A percentile compares a stretch with the other conserved stretches of the same genome.
Conservation (phyloP, 208 protist species). For the Leishmania mexicana region DNA sequence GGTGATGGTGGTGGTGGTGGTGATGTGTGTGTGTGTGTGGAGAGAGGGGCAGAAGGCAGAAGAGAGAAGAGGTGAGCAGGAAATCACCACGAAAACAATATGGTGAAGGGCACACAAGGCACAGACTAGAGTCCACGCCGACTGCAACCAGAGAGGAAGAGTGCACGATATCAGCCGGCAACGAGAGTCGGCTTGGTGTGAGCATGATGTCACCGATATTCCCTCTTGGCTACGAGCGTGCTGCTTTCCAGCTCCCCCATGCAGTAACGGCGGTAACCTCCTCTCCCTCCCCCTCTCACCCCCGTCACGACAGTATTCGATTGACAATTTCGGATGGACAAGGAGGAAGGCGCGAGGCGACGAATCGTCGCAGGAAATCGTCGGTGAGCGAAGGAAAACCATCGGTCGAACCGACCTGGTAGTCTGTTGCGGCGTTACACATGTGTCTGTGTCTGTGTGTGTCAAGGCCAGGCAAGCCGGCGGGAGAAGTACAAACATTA, state of each 20-base stretch:
- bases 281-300: no score
- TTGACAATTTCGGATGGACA: not conserved
- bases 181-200: not conserved
- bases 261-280: not conserved
- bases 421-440: not conserved
- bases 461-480: not conserved
- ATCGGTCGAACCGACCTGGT: not conserved
- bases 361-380: not conserved
- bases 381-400: not conserved
- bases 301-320: not conserved
- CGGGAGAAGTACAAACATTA: not conserved
- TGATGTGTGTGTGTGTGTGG: not conserved
- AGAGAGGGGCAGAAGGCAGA: not conserved
- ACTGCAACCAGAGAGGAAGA: no score
- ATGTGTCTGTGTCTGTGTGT: not conserved
- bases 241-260: not conserved
- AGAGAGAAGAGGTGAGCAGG: conserved; percentile 10
- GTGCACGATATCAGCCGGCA: not conserved
- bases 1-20: not conserved
- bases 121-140: not conserved
- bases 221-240: no score
- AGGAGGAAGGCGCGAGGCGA: not conserved
- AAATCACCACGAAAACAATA: not conserved
- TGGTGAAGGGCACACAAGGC: not conserved
- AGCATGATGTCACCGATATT: not conserved